These are phyloP conservation scores for Lichtheimia corymbifera DNA, from an alignment of 371 early-diverging fungal species.

Conservation along the genomic window DNA sequence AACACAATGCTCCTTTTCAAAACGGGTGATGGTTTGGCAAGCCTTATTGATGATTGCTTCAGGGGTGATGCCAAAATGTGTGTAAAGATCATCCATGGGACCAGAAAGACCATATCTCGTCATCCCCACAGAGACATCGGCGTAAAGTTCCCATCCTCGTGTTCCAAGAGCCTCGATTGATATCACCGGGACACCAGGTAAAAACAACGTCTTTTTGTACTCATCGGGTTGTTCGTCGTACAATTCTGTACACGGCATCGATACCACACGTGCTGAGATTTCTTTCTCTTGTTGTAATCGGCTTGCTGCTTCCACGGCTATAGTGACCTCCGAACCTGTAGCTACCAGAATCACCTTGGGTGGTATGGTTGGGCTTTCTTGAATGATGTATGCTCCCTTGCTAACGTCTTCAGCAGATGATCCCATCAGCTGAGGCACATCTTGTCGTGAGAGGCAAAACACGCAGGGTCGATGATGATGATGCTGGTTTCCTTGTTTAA, in stretches of 20 bases:
- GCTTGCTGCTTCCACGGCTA: constrained; percentile 86
- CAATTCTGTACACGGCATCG: constrained; percentile 93
- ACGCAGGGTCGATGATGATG: constrained; percentile 75
- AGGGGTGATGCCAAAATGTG: constrained; percentile 81
- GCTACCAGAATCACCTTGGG: constrained; percentile 80
- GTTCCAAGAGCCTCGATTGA: constrained; percentile 94
- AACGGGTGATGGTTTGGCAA: background rate
- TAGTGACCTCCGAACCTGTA: constrained; percentile 95
- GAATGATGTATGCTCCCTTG: constrained; percentile 79
- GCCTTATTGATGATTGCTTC: constrained; percentile 80
- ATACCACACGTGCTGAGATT: constrained; percentile 83
- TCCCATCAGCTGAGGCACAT: constrained; percentile 87
- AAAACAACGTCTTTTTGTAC: constrained; percentile 87
- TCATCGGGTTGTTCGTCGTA: constrained; percentile 91
- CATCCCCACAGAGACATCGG: constrained; percentile 2
- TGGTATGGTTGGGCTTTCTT: constrained; percentile 54
- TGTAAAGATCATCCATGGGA: constrained; percentile 81
- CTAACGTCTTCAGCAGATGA: constrained; percentile 76
- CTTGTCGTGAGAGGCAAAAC: constrained; percentile 93
- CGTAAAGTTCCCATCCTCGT: constrained; percentile 93
- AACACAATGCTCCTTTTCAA: too few species aligned
- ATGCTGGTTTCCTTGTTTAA: constrained; percentile 51
- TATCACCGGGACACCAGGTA: constrained; percentile 76
- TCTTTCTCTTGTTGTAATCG: constrained; percentile 30
- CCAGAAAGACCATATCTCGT: constrained; percentile 33